Conservation (phyloP, 371 early-diverging fungal genomes). For the Mortierella sp. region DNA sequence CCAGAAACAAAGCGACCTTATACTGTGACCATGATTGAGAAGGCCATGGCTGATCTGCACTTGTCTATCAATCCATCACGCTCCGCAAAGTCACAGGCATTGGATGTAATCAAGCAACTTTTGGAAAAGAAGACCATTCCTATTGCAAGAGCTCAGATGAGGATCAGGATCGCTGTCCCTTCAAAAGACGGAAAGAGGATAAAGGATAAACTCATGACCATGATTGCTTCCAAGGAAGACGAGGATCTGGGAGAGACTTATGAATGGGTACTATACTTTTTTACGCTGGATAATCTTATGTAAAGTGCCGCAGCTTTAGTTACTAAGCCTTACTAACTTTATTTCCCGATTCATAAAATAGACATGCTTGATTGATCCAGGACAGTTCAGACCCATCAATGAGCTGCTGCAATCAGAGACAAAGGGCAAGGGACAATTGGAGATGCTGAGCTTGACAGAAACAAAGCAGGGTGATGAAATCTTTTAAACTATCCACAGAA, state of each 20-base stretch:
- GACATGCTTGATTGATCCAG: conserved; percentile 93
- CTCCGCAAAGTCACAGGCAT: conserved; percentile 89
- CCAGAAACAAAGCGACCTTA: conserved; percentile 96
- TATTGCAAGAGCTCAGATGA: conserved; percentile 96
- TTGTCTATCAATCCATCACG: conserved; percentile 89
- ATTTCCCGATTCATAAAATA: conserved; percentile 44
- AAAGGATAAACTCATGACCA: conserved; percentile 79
- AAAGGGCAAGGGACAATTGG: conserved; percentile 89
- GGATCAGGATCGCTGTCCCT: conserved; percentile 80
- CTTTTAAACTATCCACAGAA: conserved; percentile 57
- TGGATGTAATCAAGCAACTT: conserved; percentile 93
- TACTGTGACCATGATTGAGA: conserved; percentile 97
- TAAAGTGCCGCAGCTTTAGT: conserved; percentile 22
- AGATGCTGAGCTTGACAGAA: conserved; percentile 87
- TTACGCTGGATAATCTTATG: background rate
- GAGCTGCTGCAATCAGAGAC: conserved; percentile 87
- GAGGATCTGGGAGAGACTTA: conserved; percentile 88
- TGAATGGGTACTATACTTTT: conserved; percentile 73
- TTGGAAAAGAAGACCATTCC: conserved; percentile 90
- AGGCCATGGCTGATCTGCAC: conserved; percentile 94
- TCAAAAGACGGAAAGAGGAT: conserved; percentile 90
- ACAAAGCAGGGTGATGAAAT: conserved; percentile 87
- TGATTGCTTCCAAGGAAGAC: conserved; percentile 86
- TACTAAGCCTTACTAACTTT: background rate
- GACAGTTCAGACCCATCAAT: conserved; percentile 86